These are phyloP conservation scores for Cetraspora pellucida DNA, from an alignment of 192 early-diverging fungal genomes.

Conservation along the genomic window DNA sequence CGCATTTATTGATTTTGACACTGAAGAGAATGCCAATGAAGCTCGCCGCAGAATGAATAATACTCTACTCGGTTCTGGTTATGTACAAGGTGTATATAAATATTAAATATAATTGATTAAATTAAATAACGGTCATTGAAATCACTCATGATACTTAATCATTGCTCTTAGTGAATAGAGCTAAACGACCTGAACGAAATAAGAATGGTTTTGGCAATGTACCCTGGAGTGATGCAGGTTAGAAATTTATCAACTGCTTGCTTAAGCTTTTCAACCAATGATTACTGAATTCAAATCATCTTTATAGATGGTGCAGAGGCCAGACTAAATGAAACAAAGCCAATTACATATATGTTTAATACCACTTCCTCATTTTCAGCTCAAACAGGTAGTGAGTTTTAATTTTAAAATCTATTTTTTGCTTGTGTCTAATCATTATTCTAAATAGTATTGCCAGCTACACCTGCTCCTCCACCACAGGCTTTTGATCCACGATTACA, in stretches of 20 bases:
- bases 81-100: slow-evolving; percentile 23
- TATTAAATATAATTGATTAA: not conserved
- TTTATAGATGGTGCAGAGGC: slow-evolving; percentile 19
- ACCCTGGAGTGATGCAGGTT: slow-evolving; percentile 50
- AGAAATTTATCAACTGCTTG: not conserved
- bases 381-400: not conserved
- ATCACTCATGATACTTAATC: not conserved
- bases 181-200: slow-evolving; percentile 49
- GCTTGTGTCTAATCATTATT: not conserved
- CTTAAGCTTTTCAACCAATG: not conserved
- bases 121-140: not conserved
- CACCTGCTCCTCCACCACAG: not conserved
- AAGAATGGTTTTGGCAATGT: slow-evolving; percentile 47
- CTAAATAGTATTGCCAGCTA: not conserved
- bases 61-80: slow-evolving; percentile 33
- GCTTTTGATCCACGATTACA: slow-evolving; percentile 16
- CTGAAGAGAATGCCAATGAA: slow-evolving; percentile 36
- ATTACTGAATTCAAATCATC: not conserved
- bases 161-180: slow-evolving; percentile 39
- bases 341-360: slow-evolving; percentile 2
- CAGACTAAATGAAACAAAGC: slow-evolving; percentile 13
- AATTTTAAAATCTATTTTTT: not conserved
- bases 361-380: not conserved
- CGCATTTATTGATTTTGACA: slow-evolving; percentile 46
- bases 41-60: slow-evolving; percentile 47